These are phyloP conservation scores for Acrocalymma vagum DNA, from an alignment of 2,329 filamentous ascomycete genomes.

Conservation along the genomic window DNA sequence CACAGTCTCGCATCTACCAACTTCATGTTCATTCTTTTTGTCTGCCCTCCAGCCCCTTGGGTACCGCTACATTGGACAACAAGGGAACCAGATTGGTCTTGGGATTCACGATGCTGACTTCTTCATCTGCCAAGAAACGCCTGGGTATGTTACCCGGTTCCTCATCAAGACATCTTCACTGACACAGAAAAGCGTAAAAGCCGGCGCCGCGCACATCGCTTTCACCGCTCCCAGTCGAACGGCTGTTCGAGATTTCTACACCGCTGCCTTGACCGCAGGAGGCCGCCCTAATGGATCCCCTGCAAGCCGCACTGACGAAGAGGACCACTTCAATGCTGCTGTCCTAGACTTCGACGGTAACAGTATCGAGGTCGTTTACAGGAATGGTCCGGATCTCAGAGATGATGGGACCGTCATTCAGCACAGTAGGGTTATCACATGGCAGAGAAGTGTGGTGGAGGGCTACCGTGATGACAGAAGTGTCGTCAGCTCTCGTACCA, in stretches of 20 bases:
- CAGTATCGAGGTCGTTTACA: conserved; percentile 79
- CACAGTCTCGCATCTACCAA: conserved; percentile 79
- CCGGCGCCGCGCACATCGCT: conserved; percentile 68
- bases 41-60: conserved; percentile 80
- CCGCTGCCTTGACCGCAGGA: conserved; percentile 72
- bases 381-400: conserved; percentile 49
- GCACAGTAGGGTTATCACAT: conserved; percentile 56
- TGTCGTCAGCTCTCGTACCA: conserved; percentile 37
- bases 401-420: conserved; percentile 51
- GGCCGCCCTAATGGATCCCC: conserved; percentile 67
- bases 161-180: conserved; percentile 27
- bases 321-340: conserved; percentile 68
- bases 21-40: conserved; percentile 84
- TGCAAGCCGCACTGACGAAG: conserved; percentile 60
- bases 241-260: conserved; percentile 76
- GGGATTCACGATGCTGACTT: conserved; percentile 69
- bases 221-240: conserved; percentile 73
- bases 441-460: conserved; percentile 41
- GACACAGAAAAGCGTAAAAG: conserved; percentile 50
- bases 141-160: conserved; percentile 56
- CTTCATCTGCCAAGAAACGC: conserved; percentile 69
- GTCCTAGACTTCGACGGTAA: conserved; percentile 84
- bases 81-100: conserved; percentile 68
- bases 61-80: conserved; percentile 73
- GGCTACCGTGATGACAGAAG: conserved; percentile 42